Evolutionary conservation across 139 green algal species (phyloP).

Genomic region (Choricystis sp.): DNA sequence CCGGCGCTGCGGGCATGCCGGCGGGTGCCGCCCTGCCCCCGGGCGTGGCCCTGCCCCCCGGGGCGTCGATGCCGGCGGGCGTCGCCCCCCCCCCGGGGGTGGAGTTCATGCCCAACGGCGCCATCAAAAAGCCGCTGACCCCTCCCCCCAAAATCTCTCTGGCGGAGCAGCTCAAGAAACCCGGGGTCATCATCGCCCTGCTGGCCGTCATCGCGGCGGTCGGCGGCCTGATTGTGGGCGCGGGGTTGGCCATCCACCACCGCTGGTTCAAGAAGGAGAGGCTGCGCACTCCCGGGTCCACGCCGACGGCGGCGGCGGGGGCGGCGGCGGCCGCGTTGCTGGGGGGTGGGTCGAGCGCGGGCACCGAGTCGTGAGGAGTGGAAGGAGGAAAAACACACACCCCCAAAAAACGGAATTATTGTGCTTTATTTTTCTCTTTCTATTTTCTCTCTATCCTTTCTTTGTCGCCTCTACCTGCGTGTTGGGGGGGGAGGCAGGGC

Average conservation of each 20-base stretch:
- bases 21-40: too few relatives aligned
- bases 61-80: too few relatives aligned
- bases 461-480: too few relatives aligned
- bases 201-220: not conserved
- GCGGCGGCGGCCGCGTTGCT: not conserved
- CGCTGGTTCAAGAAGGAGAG: not conserved
- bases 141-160: too few relatives aligned
- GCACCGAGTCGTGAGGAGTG: not conserved
- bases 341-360: not conserved
- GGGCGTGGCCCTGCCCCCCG: not conserved
- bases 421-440: too few relatives aligned
- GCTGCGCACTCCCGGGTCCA: not conserved
- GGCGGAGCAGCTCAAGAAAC: not conserved
- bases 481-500: too few relatives aligned
- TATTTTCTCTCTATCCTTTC: too few relatives aligned
- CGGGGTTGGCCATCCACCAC: not conserved
- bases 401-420: too few relatives aligned
- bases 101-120: not conserved
- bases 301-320: too few relatives aligned
- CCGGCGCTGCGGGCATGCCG: not conserved
- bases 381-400: too few relatives aligned
- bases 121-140: not conserved
- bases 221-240: not conserved
- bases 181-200: not conserved
- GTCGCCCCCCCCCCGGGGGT: not conserved